Conservation (phyloP, 345 rosid genomes). For the Psidium friedrichsthalianum region DNA sequence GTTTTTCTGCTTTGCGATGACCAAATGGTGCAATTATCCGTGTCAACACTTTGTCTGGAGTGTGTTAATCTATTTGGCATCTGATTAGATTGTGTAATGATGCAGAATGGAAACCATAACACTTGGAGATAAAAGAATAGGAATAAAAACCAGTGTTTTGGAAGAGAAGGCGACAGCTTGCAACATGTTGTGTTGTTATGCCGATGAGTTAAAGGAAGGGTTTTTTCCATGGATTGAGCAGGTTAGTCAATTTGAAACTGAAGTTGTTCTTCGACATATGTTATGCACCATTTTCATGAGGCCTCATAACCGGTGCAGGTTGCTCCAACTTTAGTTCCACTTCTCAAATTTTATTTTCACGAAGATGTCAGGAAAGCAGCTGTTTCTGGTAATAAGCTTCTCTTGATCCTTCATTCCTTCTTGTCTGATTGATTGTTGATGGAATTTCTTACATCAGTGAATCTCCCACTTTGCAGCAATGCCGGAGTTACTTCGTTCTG, state of each 20-base stretch:
- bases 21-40: not conserved
- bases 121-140: conserved; percentile 97
- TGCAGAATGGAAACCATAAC: conserved; percentile 98
- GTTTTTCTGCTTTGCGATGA: not conserved
- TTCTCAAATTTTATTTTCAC: conserved; percentile 96
- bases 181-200: conserved; percentile 98
- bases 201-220: conserved; percentile 98
- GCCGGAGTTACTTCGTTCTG: conserved; percentile 95
- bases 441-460: not conserved
- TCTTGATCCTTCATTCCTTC: not conserved
- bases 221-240: conserved; percentile 99
- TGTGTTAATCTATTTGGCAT: not conserved
- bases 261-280: not conserved
- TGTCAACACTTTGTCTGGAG: not conserved
- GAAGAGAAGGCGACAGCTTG: conserved; percentile 99
- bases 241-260: conserved; percentile 23
- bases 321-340: conserved; percentile 91
- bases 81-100: not conserved
- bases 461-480: conserved; percentile 42
- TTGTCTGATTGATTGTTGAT: not conserved
- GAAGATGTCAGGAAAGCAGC: conserved; percentile 99
- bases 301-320: conserved; percentile 39
- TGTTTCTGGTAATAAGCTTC: conserved; percentile 71
- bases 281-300: not conserved
- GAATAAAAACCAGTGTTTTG: conserved; percentile 94